phyloP scores from a whole-genome alignment of 208 protist species.

The Angomonas ambiguus region DNA sequence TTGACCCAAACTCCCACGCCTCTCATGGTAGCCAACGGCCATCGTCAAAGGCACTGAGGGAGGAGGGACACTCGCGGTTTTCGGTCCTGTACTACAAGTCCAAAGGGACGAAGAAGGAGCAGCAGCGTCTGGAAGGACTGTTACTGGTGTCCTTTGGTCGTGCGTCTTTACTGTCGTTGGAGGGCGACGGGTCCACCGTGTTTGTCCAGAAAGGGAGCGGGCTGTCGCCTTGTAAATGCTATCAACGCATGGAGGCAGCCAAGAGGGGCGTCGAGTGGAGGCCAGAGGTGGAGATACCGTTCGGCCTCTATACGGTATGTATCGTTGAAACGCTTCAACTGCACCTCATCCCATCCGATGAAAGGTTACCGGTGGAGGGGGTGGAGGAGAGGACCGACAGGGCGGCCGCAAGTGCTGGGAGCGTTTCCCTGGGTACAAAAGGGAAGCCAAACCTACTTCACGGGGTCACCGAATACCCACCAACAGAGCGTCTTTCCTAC shows the following conservation, averaged over 20 bases:
- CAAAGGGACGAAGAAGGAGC: slow-evolving; percentile 37
- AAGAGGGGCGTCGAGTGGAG: slow-evolving; percentile 46
- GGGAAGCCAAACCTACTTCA: neutral
- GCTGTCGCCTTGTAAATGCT: slow-evolving; percentile 39
- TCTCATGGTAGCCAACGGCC: neutral
- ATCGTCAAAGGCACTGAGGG: neutral
- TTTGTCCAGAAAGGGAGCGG: slow-evolving; percentile 33
- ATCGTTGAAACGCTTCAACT: slow-evolving; percentile 62
- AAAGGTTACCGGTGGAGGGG: neutral
- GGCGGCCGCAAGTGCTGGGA: neutral
- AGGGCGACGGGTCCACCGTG: slow-evolving; percentile 21
- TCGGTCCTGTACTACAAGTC: slow-evolving; percentile 35
- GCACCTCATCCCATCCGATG: slow-evolving; percentile 57
- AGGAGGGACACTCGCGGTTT: slow-evolving; percentile 43
- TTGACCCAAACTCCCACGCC: no score
- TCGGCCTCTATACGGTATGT: slow-evolving; percentile 43
- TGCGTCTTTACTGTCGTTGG: slow-evolving; percentile 38
- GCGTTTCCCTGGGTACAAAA: neutral
- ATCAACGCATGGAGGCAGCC: slow-evolving; percentile 44
- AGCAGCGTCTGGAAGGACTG: slow-evolving; percentile 34
- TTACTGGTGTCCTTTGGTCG: slow-evolving; percentile 44
- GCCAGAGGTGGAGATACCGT: slow-evolving; percentile 34
- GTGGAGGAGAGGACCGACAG: neutral
- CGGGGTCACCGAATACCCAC: no score
- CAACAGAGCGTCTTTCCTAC: no score